Base-by-base conservation (phyloP, 202 grass and related monocot species). In the Panicum virgatum region DNA sequence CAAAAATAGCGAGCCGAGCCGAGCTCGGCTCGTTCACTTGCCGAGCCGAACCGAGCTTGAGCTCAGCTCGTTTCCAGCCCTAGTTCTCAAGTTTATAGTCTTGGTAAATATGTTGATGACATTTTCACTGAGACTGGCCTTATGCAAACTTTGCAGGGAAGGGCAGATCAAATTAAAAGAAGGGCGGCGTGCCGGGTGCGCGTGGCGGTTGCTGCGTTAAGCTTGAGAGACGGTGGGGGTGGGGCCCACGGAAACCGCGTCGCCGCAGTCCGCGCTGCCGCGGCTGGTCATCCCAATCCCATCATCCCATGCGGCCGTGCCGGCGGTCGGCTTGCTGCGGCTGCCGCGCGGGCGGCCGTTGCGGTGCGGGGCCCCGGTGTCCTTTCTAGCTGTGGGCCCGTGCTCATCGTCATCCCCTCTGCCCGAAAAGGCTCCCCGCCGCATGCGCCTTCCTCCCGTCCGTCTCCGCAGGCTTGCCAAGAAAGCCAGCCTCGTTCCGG, bases 171-270 rank as follows among this genome's bases (percentile, higher is more conserved):
- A n/a, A n/a, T n/a, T n/a, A n/a, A n/a, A n/a, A n/a, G n/a, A 58
- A 22, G 19, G 26, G 14, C 19, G 22, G 36, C 4, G 25, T 0
- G 19, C 44, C 11, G 51, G 72, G 39, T 60, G 32, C 1, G 23
- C 74, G 66, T 69, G 12, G 59, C 60, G 11, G 10, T 36, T 8
- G 34, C 0, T 2, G 51, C 2, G 10, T 32, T 14, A 51, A 53
- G 34, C 37, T 12, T 6, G 16, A 23, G 66, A n/a, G 27, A 29
- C 19, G 51, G 65, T 37, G n/a, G 39, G 68, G 20, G 68, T 47
- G 42, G 53, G 80, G 67, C 26, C 56, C 13, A 39, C 53, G 54
- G 68, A 73, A 86, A 87, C 53, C 85, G 85, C 85, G 85, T 86
- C 30, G 61, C 39, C 1, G 77, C 27, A 26, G 62, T 38, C 62